Evolutionary conservation across 2,329 filamentous ascomycete genomes (phyloP), one percentile per base, ranked within the genome.

Genomic region (Fusarium paranaense): DNA sequence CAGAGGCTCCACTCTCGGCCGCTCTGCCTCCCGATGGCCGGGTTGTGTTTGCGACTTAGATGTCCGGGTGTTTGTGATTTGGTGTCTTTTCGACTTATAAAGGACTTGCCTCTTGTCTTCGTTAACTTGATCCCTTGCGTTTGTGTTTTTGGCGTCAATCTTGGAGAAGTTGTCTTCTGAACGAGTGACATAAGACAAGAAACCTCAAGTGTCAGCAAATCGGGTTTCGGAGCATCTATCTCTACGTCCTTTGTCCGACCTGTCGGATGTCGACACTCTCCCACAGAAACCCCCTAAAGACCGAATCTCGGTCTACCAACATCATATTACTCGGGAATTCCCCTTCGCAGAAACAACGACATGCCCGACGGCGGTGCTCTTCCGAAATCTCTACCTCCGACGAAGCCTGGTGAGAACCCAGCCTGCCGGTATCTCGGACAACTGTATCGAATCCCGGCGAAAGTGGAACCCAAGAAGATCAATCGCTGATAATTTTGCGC

Each of bases 171-270:
- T 27, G 7, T 35, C 40, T 37, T 2, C 9, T 33, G 1, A 7
- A n/a, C 13, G n/a, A 63, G n/a, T 32, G 25, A 63, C 47, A 32
- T 10, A 9, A 13, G 13, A 22, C 33, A 27, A 30, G 5, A 18
- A 20, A 33, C 5, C 6, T 1, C 60, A n/a, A 16, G 5, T 61
- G 67, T 69, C 60, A 74, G 68, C 59, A 74, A 20, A 62, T 66
- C 68, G 65, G 64, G 42, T 25, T 40, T 61, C 64, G 71, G 67
- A 68, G 52, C 71, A 71, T 74, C 60, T 60, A 13, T 64, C 20
- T 40, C 47, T n/a, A 52, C 47, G 4, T 38, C 60, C 42, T 25
- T 40, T 50, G 33, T n/a, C 42, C 37, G 52, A 20, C 42, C 14
- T 37, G 32, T 30, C 45, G 35, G 40, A 37, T 10, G n/a, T 22